Conservation (phyloP, 2,329 filamentous ascomycete species). For the Aspergillus aculeatus region DNA sequence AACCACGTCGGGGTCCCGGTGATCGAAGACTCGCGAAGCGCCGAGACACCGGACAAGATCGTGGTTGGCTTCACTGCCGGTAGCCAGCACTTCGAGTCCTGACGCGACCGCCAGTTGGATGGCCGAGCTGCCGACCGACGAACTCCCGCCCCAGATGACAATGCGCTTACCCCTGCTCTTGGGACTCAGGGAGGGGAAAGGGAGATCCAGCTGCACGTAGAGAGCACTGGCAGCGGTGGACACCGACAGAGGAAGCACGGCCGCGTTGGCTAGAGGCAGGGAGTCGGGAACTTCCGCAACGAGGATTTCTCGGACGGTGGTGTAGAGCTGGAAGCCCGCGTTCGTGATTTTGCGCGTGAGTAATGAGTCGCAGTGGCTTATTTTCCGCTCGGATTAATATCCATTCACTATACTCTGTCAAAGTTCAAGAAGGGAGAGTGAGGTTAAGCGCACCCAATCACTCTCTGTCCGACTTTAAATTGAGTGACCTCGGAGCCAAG, state of each 20-base stretch:
- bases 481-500: neutral
- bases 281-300: neutral
- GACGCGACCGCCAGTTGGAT: neutral
- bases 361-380: neutral
- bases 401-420: too few species aligned
- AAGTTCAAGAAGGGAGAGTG: too few species aligned
- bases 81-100: neutral
- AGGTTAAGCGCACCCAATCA: neutral
- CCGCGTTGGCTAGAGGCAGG: neutral
- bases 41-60: neutral
- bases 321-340: neutral
- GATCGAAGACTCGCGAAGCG: neutral
- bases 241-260: neutral
- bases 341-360: neutral
- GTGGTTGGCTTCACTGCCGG: neutral
- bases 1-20: neutral
- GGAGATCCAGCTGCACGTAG: neutral
- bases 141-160: neutral
- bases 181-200: neutral
- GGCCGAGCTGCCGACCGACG: neutral
- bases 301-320: neutral
- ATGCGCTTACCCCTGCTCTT: neutral
- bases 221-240: neutral
- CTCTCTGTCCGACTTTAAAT: neutral
- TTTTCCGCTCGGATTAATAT: accelerated